Evolutionary conservation across 495 filamentous ascomycete species (phyloP).

Genomic region (Echria macrotheca): DNA sequence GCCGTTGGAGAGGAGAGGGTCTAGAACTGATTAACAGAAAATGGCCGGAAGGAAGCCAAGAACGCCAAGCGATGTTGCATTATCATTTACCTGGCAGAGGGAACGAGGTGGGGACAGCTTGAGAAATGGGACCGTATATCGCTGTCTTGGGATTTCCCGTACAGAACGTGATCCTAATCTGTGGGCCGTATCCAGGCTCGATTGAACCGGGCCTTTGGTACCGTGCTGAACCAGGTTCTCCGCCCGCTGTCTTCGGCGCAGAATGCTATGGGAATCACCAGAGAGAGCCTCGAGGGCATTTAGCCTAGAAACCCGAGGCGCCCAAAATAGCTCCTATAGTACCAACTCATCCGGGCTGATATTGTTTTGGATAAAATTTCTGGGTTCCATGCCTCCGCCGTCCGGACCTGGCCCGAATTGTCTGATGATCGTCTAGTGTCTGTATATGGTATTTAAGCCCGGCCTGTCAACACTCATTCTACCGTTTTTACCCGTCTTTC

Average conservation of each 20-base stretch:
- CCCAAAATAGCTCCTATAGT: background rate
- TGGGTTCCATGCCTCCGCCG: background rate
- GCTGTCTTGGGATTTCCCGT: background rate
- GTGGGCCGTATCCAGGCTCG: background rate
- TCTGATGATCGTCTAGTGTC: too few species aligned
- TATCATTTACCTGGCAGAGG: background rate
- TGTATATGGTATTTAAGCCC: too few species aligned
- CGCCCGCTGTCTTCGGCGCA: background rate
- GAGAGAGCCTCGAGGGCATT: too few species aligned
- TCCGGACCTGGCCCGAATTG: too few species aligned
- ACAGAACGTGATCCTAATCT: background rate
- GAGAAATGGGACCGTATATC: background rate
- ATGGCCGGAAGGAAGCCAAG: constrained; percentile 4
- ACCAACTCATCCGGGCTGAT: too few species aligned
- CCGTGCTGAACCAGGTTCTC: constrained; percentile 6
- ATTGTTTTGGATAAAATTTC: background rate
- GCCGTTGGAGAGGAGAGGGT: too few species aligned
- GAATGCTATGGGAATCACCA: background rate
- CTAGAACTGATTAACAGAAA: too few species aligned
- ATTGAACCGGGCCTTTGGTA: constrained; percentile 12
- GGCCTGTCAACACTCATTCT: too few species aligned
- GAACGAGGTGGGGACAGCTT: background rate
- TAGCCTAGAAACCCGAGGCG: background rate
- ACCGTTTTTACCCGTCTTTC: too few species aligned
- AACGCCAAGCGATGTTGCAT: constrained; percentile 1